These are phyloP conservation scores for Monosporascus ibericus DNA, from an alignment of 2,329 filamentous ascomycete genomes.

Conservation along the genomic window DNA sequence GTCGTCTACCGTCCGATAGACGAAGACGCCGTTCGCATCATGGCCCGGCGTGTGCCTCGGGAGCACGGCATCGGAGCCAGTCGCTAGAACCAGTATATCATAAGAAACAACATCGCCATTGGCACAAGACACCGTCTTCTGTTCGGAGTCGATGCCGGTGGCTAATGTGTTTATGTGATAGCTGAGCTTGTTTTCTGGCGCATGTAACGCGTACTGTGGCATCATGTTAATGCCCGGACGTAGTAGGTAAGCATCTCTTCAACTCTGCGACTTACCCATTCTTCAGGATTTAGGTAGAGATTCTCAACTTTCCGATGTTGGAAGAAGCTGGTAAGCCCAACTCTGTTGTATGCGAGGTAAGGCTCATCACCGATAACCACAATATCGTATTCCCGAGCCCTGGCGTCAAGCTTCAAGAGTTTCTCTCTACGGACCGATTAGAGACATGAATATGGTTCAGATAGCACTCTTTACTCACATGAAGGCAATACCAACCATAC, in stretches of 20 bases:
- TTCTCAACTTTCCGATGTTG: constrained; percentile 79
- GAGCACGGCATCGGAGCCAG: constrained; percentile 77
- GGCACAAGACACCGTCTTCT: constrained; percentile 64
- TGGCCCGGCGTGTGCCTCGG: constrained; percentile 66
- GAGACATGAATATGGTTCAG: background rate
- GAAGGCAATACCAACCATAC: constrained; percentile 87
- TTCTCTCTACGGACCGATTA: constrained; percentile 60
- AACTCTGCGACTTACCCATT: constrained; percentile 58
- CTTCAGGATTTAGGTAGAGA: constrained; percentile 76
- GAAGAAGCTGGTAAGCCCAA: constrained; percentile 85
- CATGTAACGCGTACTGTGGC: constrained; percentile 54
- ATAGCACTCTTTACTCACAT: constrained; percentile 53
- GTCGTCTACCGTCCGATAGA: constrained; percentile 82
- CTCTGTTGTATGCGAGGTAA: constrained; percentile 85
- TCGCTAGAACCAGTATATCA: constrained; percentile 77
- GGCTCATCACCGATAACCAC: constrained; percentile 83
- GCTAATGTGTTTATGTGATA: constrained; percentile 73
- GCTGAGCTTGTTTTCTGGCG: constrained; percentile 61
- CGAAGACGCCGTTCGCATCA: constrained; percentile 78
- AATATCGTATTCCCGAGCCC: constrained; percentile 69
- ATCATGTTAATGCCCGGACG: constrained; percentile 1
- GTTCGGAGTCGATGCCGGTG: constrained; percentile 55
- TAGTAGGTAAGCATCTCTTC: background rate
- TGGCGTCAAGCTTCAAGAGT: constrained; percentile 75
- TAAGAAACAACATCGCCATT: constrained; percentile 66